phyloP scores from a whole-genome alignment of 129 eudicot genomes.

The Erigeron canadensis region DNA sequence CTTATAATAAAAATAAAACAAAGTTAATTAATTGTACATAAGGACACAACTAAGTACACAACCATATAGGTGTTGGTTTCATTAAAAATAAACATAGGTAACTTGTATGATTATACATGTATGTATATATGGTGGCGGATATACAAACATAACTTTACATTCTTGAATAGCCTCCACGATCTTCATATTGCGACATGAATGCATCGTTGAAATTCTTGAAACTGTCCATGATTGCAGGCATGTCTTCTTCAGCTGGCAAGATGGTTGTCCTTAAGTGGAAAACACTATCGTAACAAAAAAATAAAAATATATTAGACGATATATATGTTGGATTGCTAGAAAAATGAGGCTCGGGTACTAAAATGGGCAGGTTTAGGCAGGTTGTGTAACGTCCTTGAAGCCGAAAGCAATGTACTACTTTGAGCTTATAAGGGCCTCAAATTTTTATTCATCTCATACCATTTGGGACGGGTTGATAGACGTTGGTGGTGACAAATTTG shows the following conservation, averaged over 20 bases:
- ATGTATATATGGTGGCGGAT: constrained; percentile 11
- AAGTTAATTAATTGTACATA: constrained; percentile 10
- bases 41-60: constrained; percentile 32
- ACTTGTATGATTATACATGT: background rate
- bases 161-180: constrained; percentile 74
- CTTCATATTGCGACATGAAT: constrained; percentile 85
- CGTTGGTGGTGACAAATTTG: too few relatives aligned
- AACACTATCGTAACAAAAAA: constrained; percentile 42
- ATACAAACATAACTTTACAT: constrained; percentile 35
- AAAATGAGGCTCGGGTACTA: background rate
- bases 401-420: background rate
- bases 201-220: constrained; percentile 93
- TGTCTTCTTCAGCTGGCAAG: constrained; percentile 92
- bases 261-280: constrained; percentile 93
- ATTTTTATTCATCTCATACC: too few relatives aligned
- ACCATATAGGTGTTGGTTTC: background rate
- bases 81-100: background rate
- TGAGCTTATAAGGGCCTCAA: background rate
- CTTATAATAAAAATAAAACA: background rate
- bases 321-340: background rate
- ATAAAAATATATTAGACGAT: background rate
- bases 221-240: constrained; percentile 92
- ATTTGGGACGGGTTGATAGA: background rate
- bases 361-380: background rate
- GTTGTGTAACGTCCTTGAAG: background rate